These are phyloP conservation scores for Aureobasidium pullulans DNA, from an alignment of 2,329 filamentous ascomycete species.

Conservation along the genomic window DNA sequence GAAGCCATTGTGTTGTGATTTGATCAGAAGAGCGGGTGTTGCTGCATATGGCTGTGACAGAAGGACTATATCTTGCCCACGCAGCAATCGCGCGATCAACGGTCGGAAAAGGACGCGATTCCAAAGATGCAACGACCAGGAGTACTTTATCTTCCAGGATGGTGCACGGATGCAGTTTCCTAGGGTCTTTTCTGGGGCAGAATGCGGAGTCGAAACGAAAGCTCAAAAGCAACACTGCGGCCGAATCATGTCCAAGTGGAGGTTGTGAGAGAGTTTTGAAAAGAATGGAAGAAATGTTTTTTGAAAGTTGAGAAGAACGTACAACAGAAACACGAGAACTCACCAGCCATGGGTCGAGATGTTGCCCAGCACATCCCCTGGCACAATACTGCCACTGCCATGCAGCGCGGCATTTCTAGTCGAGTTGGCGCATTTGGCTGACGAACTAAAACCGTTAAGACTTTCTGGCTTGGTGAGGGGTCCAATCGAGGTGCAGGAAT, in stretches of 20 bases:
- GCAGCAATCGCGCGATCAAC: neutral
- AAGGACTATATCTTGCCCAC: neutral
- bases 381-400: conserved; percentile 6
- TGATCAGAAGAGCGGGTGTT: neutral
- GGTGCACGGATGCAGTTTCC: conserved; percentile 1
- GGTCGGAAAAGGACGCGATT: neutral
- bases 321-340: neutral
- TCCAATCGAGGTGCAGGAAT: neutral
- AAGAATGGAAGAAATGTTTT: neutral
- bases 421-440: conserved; percentile 8
- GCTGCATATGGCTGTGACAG: neutral
- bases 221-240: neutral
- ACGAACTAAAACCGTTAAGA: conserved; percentile 10
- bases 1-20: neutral
- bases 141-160: neutral
- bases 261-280: neutral
- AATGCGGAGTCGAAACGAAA: neutral
- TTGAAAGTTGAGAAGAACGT: neutral
- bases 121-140: neutral
- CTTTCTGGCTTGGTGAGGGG: conserved; percentile 6
- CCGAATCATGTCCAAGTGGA: neutral
- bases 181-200: neutral
- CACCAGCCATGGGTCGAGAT: neutral
- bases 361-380: neutral
- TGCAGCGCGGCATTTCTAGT: conserved; percentile 13